A percentile compares a stretch with the other conserved stretches of the same genome.
Conservation (phyloP, 148 eudicot species). For the Vaccinium corymbosum region DNA sequence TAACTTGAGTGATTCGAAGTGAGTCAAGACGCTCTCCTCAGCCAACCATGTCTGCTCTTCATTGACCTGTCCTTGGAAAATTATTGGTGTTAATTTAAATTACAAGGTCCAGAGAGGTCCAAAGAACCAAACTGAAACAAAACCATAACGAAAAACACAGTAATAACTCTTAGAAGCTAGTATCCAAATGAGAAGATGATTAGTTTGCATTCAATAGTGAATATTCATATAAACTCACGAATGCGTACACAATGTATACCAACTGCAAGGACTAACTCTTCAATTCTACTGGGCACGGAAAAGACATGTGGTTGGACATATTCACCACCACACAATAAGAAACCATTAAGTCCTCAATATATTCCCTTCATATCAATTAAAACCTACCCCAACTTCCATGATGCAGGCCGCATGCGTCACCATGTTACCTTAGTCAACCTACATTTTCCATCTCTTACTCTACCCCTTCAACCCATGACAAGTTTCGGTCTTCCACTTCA, state of each 20-base stretch:
- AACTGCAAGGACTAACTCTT: not conserved
- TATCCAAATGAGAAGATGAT: not conserved
- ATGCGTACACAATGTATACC: not conserved
- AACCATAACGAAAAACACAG: not conserved
- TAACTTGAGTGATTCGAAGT: conserved; percentile 71
- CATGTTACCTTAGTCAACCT: not conserved
- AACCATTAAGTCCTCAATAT: not conserved
- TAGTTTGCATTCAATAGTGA: not conserved
- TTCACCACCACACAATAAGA: not conserved
- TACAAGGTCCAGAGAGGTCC: not conserved
- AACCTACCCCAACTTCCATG: not conserved
- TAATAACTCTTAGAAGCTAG: not conserved
- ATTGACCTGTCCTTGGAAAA: conserved; percentile 36
- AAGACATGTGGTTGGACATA: not conserved
- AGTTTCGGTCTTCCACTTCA: not conserved
- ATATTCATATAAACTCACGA: not conserved
- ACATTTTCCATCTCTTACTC: not conserved
- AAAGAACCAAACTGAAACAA: not conserved
- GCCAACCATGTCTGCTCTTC: conserved; percentile 69
- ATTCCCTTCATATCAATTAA: not conserved
- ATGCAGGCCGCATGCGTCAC: not conserved
- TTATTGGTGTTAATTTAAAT: not conserved
- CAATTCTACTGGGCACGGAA: not conserved
- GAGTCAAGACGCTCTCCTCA: conserved; percentile 61
- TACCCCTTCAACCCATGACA: not conserved